Percentiles rank a stretch among this genome's conserved stretches.
Evolutionary conservation across 1,284 basidiomycete genomes (phyloP).

Genomic region (Dichomitus squalens): DNA sequence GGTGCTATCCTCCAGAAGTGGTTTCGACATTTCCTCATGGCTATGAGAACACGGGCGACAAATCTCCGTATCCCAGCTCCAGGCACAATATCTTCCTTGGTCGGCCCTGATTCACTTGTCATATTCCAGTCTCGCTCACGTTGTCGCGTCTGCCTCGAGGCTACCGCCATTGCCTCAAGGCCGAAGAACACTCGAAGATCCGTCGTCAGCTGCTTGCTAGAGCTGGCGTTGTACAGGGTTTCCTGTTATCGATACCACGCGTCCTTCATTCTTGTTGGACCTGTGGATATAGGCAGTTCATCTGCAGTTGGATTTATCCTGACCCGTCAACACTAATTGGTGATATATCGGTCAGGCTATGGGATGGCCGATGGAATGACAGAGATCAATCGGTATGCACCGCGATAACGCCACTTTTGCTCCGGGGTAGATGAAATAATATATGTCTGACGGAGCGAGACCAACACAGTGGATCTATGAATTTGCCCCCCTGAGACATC

Average conservation of each 20-base stretch:
- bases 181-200: constrained; percentile 10
- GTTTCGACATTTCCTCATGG: background rate
- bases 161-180: constrained; percentile 19
- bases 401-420: background rate
- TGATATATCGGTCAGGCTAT: background rate
- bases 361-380: background rate
- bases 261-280: no score
- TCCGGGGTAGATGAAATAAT: constrained; percentile 1
- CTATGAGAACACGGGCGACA: constrained; percentile 7
- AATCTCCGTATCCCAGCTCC: background rate
- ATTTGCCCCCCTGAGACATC: constrained; percentile 13
- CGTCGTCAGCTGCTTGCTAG: background rate
- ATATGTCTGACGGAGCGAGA: background rate
- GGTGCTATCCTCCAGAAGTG: background rate
- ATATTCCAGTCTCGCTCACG: no score
- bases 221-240: no score
- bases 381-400: background rate
- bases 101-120: background rate
- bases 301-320: no score
- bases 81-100: background rate
- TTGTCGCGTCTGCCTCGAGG: constrained; percentile 13
- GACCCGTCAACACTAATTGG: no score
- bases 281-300: no score
- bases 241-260: no score
- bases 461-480: constrained; percentile 4